phyloP scores from a whole-genome alignment of 345 rosid species.

The Eucalyptus microcorys region DNA sequence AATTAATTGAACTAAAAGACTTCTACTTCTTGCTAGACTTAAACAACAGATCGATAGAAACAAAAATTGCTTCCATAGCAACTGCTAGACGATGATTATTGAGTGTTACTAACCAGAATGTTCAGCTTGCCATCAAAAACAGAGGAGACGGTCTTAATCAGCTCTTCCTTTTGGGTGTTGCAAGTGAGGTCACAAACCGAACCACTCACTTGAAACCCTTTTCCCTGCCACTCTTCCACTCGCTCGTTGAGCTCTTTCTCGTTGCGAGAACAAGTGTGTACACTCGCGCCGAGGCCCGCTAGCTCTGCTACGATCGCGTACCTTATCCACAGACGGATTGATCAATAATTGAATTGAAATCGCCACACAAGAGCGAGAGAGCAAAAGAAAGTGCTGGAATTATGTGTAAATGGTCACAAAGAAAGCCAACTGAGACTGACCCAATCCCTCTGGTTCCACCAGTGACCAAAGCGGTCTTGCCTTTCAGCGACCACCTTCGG shows the following conservation, averaged over 20 bases:
- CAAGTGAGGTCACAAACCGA: slow-evolving; percentile 49
- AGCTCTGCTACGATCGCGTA: slow-evolving; percentile 52
- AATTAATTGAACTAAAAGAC: background rate
- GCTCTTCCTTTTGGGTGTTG: slow-evolving; percentile 23
- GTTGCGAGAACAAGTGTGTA: slow-evolving; percentile 45
- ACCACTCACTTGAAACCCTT: slow-evolving; percentile 39
- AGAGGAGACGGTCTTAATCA: slow-evolving; percentile 29
- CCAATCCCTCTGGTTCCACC: slow-evolving; percentile 70
- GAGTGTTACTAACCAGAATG: slow-evolving; percentile 35
- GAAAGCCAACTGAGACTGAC: slow-evolving; percentile 1
- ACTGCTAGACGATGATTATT: background rate
- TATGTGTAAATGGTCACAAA: background rate
- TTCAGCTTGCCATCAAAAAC: slow-evolving; percentile 41
- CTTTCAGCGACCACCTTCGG: slow-evolving; percentile 63
- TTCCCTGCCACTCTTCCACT: slow-evolving; percentile 30
- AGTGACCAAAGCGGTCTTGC: slow-evolving; percentile 50
- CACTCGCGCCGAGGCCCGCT: slow-evolving; percentile 39
- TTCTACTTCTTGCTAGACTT: background rate
- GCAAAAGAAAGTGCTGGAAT: background rate
- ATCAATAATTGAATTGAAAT: background rate
- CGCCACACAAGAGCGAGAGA: background rate
- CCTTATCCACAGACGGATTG: background rate
- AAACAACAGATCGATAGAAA: background rate
- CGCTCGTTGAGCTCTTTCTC: slow-evolving; percentile 31
- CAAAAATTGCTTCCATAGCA: background rate